Conservation (phyloP, 83 land plant species). For the Thuja plicata region DNA sequence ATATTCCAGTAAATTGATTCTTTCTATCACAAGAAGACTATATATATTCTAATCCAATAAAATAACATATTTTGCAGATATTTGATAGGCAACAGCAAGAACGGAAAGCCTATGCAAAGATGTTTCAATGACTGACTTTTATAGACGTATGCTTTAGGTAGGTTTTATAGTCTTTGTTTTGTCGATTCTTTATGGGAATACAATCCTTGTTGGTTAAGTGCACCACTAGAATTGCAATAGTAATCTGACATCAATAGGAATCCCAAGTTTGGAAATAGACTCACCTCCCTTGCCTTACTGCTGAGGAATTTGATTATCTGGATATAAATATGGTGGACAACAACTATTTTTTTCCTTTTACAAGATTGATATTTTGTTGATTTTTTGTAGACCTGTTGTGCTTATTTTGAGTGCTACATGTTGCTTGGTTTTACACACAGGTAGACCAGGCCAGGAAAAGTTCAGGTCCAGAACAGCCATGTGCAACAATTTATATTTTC, state of each 20-base stretch:
- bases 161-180: not conserved
- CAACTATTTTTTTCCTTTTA: not conserved
- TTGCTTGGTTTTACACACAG: not conserved
- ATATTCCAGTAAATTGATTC: not conserved
- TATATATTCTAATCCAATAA: not conserved
- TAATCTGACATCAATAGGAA: not conserved
- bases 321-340: not conserved
- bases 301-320: not conserved
- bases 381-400: not conserved
- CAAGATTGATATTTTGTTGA: not conserved
- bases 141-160: not conserved
- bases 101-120: conserved; percentile 71
- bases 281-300: not conserved
- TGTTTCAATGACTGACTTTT: conserved; percentile 53
- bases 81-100: conserved; percentile 75
- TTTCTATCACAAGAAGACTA: not conserved
- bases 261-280: not conserved
- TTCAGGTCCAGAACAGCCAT: not conserved
- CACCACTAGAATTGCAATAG: not conserved
- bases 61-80: conserved; percentile 51
- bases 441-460: not conserved
- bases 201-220: not conserved
- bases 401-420: not conserved
- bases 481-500: not conserved
- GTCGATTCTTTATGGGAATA: not conserved